A percentile compares a stretch with the other conserved stretches of the same genome.
Evolutionary conservation across 768 basidiomycete genomes (phyloP).

Genomic region (Termitomyces sp.): DNA sequence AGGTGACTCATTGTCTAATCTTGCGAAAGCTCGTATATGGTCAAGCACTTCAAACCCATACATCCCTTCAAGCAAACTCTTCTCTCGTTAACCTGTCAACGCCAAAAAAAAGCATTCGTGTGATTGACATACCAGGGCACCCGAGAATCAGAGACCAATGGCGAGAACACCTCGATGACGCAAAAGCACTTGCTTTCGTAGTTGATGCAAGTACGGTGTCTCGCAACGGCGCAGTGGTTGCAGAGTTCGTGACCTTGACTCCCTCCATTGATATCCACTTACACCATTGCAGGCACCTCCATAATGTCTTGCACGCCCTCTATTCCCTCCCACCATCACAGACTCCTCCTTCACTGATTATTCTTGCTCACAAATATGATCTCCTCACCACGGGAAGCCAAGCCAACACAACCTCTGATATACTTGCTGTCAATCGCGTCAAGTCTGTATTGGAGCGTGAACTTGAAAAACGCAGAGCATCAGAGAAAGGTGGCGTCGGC

Average conservation of each 20-base stretch:
- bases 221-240: slow-evolving; percentile 66
- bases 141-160: slow-evolving; percentile 75
- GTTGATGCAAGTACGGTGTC: slow-evolving; percentile 78
- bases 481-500: slow-evolving; percentile 60
- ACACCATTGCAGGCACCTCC: slow-evolving; percentile 54
- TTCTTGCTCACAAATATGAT: slow-evolving; percentile 77
- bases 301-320: slow-evolving; percentile 62
- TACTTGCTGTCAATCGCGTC: slow-evolving; percentile 63
- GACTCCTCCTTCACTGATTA: slow-evolving; percentile 49
- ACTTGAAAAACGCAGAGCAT: slow-evolving; percentile 67
- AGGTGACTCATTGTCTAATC: background rate
- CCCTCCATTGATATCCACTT: background rate
- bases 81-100: slow-evolving; percentile 39
- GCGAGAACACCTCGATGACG: slow-evolving; percentile 52
- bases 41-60: slow-evolving; percentile 61
- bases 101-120: slow-evolving; percentile 38
- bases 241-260: slow-evolving; percentile 55
- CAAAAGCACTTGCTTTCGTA: slow-evolving; percentile 69
- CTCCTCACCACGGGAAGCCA: slow-evolving; percentile 48
- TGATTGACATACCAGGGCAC: slow-evolving; percentile 83
- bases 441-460: slow-evolving; percentile 79
- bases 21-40: slow-evolving; percentile 61
- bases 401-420: slow-evolving; percentile 27
- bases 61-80: slow-evolving; percentile 72
- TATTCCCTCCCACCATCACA: slow-evolving; percentile 71